Percentiles rank a stretch among this genome's conserved stretches.
These are phyloP conservation scores for Perkinsela sp. DNA, from an alignment of 208 protist species.

Conservation along the genomic window DNA sequence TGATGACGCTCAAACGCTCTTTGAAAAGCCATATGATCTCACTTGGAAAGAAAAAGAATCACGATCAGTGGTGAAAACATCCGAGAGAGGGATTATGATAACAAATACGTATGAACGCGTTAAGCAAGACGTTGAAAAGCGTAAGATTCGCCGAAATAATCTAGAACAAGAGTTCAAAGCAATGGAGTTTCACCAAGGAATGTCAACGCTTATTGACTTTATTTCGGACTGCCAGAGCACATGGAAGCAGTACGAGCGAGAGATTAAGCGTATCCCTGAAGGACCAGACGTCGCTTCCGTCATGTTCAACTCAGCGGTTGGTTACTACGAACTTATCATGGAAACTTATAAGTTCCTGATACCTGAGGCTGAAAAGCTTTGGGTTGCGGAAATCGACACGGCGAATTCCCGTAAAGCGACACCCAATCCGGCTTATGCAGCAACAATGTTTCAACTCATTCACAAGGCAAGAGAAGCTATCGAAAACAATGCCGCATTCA, in stretches of 20 bases:
- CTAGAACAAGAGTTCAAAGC: neutral
- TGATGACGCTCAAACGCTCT: conserved; percentile 1
- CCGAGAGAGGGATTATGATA: neutral
- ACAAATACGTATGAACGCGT: neutral
- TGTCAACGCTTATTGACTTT: neutral
- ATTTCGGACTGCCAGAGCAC: neutral
- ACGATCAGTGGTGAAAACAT: neutral
- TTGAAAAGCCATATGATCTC: neutral
- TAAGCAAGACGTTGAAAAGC: neutral
- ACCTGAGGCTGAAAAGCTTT: neutral
- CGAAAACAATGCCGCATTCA: neutral
- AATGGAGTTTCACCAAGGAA: neutral
- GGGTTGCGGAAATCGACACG: neutral
- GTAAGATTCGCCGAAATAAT: neutral
- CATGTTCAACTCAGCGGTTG: neutral
- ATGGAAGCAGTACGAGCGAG: neutral
- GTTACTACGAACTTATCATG: neutral
- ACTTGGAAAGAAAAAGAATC: neutral
- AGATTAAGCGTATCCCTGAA: neutral
- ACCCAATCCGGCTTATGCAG: neutral
- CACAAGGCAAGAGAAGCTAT: neutral
- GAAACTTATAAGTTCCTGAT: neutral
- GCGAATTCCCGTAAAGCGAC: neutral
- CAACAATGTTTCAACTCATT: neutral
- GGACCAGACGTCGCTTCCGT: neutral